phyloP scores from a whole-genome alignment of 2,329 filamentous ascomycete genomes.

The Colletotrichum cuscutae region DNA sequence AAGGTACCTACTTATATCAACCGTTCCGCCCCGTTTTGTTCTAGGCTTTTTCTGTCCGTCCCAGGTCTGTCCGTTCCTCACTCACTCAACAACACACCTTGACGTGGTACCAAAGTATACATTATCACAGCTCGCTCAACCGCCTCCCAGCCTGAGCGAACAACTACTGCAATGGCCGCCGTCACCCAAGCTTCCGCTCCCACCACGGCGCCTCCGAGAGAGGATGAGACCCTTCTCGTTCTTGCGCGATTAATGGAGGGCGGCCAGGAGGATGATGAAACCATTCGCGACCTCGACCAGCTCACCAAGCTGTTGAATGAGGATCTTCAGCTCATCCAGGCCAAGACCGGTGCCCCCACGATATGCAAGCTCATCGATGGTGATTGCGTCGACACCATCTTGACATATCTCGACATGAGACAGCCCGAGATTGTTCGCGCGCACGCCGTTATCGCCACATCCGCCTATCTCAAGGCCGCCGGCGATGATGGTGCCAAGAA shows the following conservation, averaged over 20 bases:
- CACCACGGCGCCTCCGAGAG: slow-evolving; percentile 48
- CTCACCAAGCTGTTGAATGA: slow-evolving; percentile 70
- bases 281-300: slow-evolving; percentile 66
- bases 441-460: slow-evolving; percentile 83
- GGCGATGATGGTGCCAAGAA: slow-evolving; percentile 76
- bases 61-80: slow-evolving; percentile 32
- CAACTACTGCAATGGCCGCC: slow-evolving; percentile 44
- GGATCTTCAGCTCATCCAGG: slow-evolving; percentile 53
- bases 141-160: slow-evolving; percentile 5
- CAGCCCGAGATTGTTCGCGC: slow-evolving; percentile 78
- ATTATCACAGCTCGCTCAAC: slow-evolving; percentile 9
- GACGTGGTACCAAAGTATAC: slow-evolving; percentile 19
- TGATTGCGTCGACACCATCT: slow-evolving; percentile 84
- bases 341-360: slow-evolving; percentile 55
- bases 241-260: slow-evolving; percentile 92
- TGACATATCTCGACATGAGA: slow-evolving; percentile 88
- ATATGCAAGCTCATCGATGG: slow-evolving; percentile 74
- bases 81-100: slow-evolving; percentile 10
- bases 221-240: slow-evolving; percentile 78
- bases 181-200: slow-evolving; percentile 45
- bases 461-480: slow-evolving; percentile 84
- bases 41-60: slow-evolving; percentile 21
- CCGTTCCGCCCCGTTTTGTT: slow-evolving; percentile 22
- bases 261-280: slow-evolving; percentile 83
- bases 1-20: slow-evolving; percentile 31